Conservation (phyloP, 2,329 filamentous ascomycete species). For the Aspergillus fumigatus region DNA sequence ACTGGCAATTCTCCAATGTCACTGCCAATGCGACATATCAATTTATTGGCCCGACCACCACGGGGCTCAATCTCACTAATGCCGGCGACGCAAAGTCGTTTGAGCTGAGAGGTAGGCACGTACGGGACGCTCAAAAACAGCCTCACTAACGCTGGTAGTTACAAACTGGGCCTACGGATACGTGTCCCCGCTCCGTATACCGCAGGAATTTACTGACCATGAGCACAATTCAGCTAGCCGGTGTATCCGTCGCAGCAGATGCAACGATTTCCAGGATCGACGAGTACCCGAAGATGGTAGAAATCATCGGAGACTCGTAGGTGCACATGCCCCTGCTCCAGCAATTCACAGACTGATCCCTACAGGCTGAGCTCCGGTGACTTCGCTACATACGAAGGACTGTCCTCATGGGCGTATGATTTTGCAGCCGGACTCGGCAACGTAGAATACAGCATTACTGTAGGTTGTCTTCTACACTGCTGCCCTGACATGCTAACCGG, state of each 20-base stretch:
- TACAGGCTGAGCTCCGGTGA: conserved; percentile 50
- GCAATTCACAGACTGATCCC: conserved; percentile 43
- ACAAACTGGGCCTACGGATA: conserved; percentile 57
- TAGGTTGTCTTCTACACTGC: conserved; percentile 1
- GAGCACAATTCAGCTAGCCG: conserved; percentile 47
- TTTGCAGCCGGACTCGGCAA: conserved; percentile 54
- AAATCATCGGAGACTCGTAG: conserved; percentile 42
- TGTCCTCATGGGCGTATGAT: conserved; percentile 54
- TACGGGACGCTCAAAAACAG: neutral
- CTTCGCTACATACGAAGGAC: conserved; percentile 54
- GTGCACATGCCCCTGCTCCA: neutral
- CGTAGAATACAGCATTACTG: conserved; percentile 54
- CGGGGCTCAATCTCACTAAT: conserved; percentile 39
- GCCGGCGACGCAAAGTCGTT: conserved; percentile 46
- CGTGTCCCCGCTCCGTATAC: conserved; percentile 6
- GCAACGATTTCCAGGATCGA: conserved; percentile 43
- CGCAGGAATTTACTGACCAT: conserved; percentile 8
- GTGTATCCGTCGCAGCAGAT: conserved; percentile 46
- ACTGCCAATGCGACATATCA: conserved; percentile 54
- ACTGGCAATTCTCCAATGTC: conserved; percentile 59
- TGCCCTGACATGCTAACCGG: neutral
- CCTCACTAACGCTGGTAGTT: conserved; percentile 31
- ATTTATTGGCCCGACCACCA: conserved; percentile 40
- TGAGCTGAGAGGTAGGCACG: conserved; percentile 44
- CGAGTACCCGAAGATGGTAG: conserved; percentile 33